Percentiles rank a stretch among this genome's conserved stretches.
Conservation (phyloP, 176 grass and related monocot genomes). For the Stipa capillata region DNA sequence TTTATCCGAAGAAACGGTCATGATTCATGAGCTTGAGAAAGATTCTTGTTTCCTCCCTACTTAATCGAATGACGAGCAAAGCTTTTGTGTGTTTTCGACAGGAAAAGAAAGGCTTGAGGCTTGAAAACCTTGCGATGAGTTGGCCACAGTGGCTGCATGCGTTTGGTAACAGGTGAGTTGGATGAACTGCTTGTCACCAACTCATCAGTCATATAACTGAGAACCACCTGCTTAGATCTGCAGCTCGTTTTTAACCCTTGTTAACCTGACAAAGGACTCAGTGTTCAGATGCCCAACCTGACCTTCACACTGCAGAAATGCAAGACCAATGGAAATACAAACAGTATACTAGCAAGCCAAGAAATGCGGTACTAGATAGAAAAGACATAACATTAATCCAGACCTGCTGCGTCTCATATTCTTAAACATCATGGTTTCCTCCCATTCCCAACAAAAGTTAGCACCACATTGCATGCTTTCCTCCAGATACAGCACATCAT, state of each 20-base stretch:
- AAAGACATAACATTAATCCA: constrained; percentile 6
- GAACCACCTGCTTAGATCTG: no score
- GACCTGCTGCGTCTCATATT: neutral
- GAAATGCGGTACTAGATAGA: neutral
- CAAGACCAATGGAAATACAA: neutral
- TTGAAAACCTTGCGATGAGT: neutral
- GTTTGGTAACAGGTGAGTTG: neutral
- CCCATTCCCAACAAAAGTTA: neutral
- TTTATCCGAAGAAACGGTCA: no score
- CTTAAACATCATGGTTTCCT: neutral
- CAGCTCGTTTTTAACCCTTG: no score
- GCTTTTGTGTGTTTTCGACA: no score
- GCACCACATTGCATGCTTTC: neutral
- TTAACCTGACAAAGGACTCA: no score
- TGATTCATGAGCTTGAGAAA: no score
- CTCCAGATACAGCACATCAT: constrained; percentile 10
- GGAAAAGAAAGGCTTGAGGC: no score
- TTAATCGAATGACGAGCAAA: no score
- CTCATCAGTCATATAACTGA: no score
- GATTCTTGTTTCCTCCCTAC: no score
- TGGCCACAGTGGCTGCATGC: neutral
- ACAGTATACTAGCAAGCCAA: neutral
- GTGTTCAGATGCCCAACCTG: no score
- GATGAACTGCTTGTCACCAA: no score
- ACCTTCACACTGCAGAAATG: neutral